phyloP scores from a whole-genome alignment of 495 filamentous ascomycete genomes.

The Penicillium crystallinum region DNA sequence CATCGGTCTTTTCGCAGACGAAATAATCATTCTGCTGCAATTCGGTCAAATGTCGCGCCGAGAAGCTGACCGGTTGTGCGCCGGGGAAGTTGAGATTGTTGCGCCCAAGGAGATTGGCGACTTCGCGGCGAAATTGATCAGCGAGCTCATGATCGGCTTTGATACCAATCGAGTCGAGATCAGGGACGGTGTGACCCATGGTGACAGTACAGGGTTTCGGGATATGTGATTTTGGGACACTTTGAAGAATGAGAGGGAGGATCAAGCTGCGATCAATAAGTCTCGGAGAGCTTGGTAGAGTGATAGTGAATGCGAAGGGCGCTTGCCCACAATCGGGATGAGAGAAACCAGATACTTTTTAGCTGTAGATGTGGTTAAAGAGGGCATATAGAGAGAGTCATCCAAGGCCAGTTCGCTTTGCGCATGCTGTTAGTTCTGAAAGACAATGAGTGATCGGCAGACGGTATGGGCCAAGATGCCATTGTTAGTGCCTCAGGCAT shows the following conservation, averaged over 20 bases:
- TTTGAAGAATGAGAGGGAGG: neutral
- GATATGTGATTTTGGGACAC: neutral
- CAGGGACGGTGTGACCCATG: conserved; percentile 45
- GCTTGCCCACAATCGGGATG: conserved; percentile 4
- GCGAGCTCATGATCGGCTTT: conserved; percentile 55
- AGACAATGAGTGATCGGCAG: conserved; percentile 12
- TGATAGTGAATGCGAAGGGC: conserved; percentile 4
- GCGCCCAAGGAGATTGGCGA: conserved; percentile 69
- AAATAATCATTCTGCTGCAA: conserved; percentile 82
- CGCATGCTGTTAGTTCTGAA: conserved; percentile 7
- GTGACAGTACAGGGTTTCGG: conserved; percentile 2
- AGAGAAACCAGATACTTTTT: neutral
- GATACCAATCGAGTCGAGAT: conserved; percentile 51
- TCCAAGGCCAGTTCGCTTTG: conserved; percentile 1
- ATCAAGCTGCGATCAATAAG: neutral
- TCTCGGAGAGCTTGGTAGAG: conserved; percentile 1
- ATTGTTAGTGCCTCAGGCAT: conserved; percentile 15
- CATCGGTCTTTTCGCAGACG: conserved; percentile 97
- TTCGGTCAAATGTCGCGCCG: conserved; percentile 68
- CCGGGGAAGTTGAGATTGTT: conserved; percentile 70
- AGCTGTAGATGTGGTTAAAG: neutral
- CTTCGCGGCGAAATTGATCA: conserved; percentile 60
- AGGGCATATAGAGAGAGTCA: neutral
- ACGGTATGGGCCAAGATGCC: conserved; percentile 3
- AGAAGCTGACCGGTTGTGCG: conserved; percentile 91